These are phyloP conservation scores for Penicillium turbatum DNA, from an alignment of 495 filamentous ascomycete genomes.

Conservation along the genomic window DNA sequence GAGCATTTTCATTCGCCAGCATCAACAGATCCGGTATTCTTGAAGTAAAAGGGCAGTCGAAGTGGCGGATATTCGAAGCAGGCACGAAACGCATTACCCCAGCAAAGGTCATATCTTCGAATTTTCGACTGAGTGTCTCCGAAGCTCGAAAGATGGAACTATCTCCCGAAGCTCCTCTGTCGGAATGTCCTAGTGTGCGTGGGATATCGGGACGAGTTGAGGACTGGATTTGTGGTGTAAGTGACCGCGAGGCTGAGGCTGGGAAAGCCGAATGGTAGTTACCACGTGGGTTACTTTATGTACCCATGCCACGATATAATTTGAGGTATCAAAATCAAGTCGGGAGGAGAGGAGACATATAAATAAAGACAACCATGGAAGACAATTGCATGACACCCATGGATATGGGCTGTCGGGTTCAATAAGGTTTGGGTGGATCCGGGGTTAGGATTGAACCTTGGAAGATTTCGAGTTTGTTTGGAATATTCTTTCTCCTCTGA, in stretches of 20 bases:
- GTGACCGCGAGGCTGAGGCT: too few relatives aligned
- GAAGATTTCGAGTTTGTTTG: too few relatives aligned
- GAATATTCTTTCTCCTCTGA: too few relatives aligned
- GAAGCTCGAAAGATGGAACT: conserved; percentile 13
- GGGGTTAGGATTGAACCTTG: too few relatives aligned
- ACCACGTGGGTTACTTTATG: too few relatives aligned
- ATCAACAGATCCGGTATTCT: not conserved
- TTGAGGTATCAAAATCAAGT: not conserved
- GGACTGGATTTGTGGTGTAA: too few relatives aligned
- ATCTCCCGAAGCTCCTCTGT: conserved; percentile 18
- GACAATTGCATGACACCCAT: too few relatives aligned
- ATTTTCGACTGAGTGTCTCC: conserved; percentile 15
- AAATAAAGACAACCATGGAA: not conserved
- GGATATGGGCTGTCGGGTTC: not conserved
- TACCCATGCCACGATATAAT: not conserved
- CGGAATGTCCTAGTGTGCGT: conserved; percentile 22
- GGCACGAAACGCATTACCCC: not conserved
- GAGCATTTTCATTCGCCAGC: not conserved
- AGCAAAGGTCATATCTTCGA: conserved; percentile 15
- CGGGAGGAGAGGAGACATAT: too few relatives aligned
- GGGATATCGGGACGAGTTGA: too few relatives aligned
- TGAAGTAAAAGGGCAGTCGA: not conserved
- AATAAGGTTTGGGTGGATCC: conserved; percentile 1
- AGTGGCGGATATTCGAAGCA: not conserved
- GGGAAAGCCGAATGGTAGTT: too few relatives aligned